Percentiles rank a stretch among this genome's conserved stretches.
Conservation (phyloP, 768 basidiomycete species). For the Ramaria sp. region DNA sequence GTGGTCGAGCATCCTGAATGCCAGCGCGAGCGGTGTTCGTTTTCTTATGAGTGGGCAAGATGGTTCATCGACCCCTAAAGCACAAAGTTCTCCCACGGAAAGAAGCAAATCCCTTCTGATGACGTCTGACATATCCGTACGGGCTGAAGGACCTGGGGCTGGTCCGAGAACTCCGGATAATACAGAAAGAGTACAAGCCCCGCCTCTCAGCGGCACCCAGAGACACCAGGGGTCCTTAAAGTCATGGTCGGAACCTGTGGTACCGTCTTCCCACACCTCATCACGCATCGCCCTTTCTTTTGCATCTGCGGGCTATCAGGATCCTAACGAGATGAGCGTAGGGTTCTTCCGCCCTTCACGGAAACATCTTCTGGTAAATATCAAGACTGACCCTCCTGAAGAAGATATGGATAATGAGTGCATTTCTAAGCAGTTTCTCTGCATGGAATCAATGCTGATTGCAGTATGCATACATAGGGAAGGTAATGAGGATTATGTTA, state of each 20-base stretch:
- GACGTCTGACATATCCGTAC: slow-evolving; percentile 5
- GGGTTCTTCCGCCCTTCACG: background rate
- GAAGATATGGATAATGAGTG: slow-evolving; percentile 13
- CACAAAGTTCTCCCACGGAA: slow-evolving; percentile 31
- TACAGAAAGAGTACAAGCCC: background rate
- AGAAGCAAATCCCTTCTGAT: slow-evolving; percentile 12
- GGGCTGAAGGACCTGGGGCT: slow-evolving; percentile 16
- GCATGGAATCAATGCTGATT: background rate
- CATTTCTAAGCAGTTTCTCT: slow-evolving; percentile 6
- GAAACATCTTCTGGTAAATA: background rate
- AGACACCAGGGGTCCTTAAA: background rate
- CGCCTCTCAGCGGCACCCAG: background rate
- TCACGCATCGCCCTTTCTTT: slow-evolving; percentile 28
- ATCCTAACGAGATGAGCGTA: slow-evolving; percentile 10
- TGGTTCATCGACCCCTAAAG: slow-evolving; percentile 33
- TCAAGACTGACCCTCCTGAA: background rate
- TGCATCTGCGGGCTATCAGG: slow-evolving; percentile 27
- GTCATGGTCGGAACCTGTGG: background rate
- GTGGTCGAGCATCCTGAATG: slow-evolving; percentile 71
- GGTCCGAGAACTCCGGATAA: slow-evolving; percentile 11
- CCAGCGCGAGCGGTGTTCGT: slow-evolving; percentile 41
- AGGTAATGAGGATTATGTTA: background rate
- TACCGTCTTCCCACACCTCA: slow-evolving; percentile 15
- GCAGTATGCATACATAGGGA: background rate
- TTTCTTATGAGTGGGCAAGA: slow-evolving; percentile 58